phyloP scores from a whole-genome alignment of 129 eudicot species.

The Flaveria ramosissima region DNA sequence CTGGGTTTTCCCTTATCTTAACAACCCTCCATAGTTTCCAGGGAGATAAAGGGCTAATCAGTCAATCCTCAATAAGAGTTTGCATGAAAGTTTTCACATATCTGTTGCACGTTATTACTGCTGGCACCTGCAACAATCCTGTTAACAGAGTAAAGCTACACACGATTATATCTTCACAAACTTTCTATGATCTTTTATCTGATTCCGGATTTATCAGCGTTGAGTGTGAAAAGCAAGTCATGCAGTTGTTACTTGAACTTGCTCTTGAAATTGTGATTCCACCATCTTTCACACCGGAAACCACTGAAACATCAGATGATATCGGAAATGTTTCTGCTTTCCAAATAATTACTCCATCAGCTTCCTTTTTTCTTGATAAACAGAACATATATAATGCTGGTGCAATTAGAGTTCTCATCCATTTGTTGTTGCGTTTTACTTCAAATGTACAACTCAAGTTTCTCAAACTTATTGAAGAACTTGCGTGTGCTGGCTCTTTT shows the following conservation, averaged over 20 bases:
- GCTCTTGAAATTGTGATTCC: constrained; percentile 89
- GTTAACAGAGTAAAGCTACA: constrained; percentile 79
- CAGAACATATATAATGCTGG: constrained; percentile 82
- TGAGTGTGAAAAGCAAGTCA: constrained; percentile 82
- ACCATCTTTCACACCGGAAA: constrained; percentile 70
- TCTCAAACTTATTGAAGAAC: constrained; percentile 65
- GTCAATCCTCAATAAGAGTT: constrained; percentile 40
- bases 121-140: constrained; percentile 69
- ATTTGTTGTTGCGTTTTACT: constrained; percentile 75
- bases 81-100: constrained; percentile 69
- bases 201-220: constrained; percentile 86
- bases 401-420: constrained; percentile 80
- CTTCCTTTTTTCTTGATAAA: constrained; percentile 54
- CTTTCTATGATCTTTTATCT: constrained; percentile 75
- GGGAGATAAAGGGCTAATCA: constrained; percentile 51
- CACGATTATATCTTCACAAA: constrained; percentile 60
- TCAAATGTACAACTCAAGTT: constrained; percentile 85
- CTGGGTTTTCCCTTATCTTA: constrained; percentile 86
- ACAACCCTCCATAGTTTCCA: constrained; percentile 83
- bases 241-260: constrained; percentile 83
- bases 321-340: constrained; percentile 47
- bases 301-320: constrained; percentile 38
- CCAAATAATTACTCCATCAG: constrained; percentile 54
- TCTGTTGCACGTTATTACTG: constrained; percentile 78
- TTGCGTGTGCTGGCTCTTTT: constrained; percentile 81